Evolutionary conservation across 2,329 filamentous ascomycete genomes (phyloP).

Genomic region (Sordariomycetes sp.): DNA sequence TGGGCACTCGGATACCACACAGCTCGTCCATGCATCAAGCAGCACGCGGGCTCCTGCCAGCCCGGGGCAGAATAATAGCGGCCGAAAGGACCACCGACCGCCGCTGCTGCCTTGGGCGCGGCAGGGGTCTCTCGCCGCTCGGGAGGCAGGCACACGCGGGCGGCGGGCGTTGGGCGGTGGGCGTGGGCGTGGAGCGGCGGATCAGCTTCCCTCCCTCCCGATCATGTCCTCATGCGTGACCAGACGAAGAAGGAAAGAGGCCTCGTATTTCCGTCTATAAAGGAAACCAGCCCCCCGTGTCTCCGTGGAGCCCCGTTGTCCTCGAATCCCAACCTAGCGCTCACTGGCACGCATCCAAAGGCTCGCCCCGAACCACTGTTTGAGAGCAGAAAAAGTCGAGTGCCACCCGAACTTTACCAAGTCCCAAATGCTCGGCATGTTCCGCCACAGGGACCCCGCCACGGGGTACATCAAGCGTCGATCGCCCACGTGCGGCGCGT

Average conservation of each 20-base stretch:
- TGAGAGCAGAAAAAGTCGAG: neutral
- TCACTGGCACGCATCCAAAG: neutral
- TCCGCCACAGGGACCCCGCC: conserved; percentile 2
- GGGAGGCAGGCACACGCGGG: neutral
- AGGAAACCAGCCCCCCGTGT: neutral
- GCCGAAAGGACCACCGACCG: neutral
- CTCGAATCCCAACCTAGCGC: neutral
- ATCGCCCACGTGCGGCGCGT: neutral
- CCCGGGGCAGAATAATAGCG: too few species aligned
- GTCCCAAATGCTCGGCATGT: neutral
- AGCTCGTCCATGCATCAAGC: too few species aligned
- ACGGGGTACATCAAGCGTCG: neutral
- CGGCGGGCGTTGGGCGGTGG: too few species aligned
- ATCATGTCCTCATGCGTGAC: neutral
- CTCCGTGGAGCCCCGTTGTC: neutral
- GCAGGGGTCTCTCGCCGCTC: neutral
- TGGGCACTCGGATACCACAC: too few species aligned
- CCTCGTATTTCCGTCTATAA: neutral
- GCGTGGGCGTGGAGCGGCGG: neutral
- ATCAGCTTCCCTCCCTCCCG: neutral
- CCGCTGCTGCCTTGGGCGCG: neutral
- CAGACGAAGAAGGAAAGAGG: neutral
- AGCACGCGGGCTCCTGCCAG: too few species aligned
- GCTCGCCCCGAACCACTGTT: neutral
- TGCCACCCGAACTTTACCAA: neutral